Percentiles rank a stretch among this genome's conserved stretches.
phyloP scores from a whole-genome alignment of 192 early-diverging fungal genomes.

The Coemansia sp. region DNA sequence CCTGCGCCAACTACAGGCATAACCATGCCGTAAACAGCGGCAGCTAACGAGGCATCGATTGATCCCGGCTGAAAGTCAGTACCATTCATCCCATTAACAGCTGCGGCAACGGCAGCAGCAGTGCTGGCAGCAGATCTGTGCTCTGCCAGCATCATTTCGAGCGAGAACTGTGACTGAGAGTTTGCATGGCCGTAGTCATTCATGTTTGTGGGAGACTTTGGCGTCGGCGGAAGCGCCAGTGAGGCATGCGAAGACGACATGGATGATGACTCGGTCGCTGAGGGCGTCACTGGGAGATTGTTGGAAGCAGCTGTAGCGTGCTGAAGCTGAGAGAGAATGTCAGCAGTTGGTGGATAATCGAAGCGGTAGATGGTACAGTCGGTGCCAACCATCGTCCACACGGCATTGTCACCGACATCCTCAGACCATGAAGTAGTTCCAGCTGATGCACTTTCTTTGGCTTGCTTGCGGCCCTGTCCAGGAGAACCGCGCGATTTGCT shows the following conservation, averaged over 20 bases:
- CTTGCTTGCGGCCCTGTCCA: slow-evolving; percentile 30
- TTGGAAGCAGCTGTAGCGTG: slow-evolving; percentile 6
- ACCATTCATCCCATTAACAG: slow-evolving; percentile 8
- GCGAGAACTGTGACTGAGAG: slow-evolving; percentile 35
- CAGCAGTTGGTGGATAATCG: slow-evolving; percentile 30
- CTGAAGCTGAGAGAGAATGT: slow-evolving; percentile 21
- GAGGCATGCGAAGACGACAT: slow-evolving; percentile 41
- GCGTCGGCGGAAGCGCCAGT: slow-evolving; percentile 43
- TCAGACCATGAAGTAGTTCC: slow-evolving; percentile 65
- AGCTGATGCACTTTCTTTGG: slow-evolving; percentile 36
- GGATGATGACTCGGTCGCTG: slow-evolving; percentile 4
- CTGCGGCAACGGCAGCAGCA: not conserved
- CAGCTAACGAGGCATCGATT: slow-evolving; percentile 38
- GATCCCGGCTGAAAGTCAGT: slow-evolving; percentile 11
- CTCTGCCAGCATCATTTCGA: slow-evolving; percentile 37
- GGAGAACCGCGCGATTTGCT: slow-evolving; percentile 23
- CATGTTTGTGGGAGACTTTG: slow-evolving; percentile 25
- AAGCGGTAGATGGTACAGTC: slow-evolving; percentile 53
- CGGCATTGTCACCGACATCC: slow-evolving; percentile 82
- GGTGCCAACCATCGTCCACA: slow-evolving; percentile 93
- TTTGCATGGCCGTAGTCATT: slow-evolving; percentile 48
- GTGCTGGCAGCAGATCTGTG: slow-evolving; percentile 3
- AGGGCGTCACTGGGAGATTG: slow-evolving; percentile 1
- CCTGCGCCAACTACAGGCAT: slow-evolving; percentile 17
- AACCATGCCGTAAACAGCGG: slow-evolving; percentile 36